phyloP scores from a whole-genome alignment of 2,329 filamentous ascomycete genomes.

The Xylariales sp. region DNA sequence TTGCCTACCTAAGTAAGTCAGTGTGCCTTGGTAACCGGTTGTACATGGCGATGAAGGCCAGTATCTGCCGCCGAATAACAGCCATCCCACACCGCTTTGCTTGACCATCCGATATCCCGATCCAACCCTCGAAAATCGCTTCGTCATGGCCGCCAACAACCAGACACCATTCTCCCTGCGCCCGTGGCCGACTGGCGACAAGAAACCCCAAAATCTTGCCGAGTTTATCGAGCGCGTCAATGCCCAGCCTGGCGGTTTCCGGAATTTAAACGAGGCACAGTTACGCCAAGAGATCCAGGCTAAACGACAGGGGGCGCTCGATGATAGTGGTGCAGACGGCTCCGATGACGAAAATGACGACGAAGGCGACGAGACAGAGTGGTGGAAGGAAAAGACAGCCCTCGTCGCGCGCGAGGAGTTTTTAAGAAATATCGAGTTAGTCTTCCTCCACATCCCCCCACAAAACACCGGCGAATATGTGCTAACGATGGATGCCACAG shows the following conservation, averaged over 20 bases:
- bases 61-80: not conserved
- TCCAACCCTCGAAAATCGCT: not conserved
- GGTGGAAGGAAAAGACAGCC: conserved; percentile 54
- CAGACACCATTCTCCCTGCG: conserved; percentile 67
- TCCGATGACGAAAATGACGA: conserved; percentile 60
- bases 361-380: conserved; percentile 42
- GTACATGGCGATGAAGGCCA: not conserved
- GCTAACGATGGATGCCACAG: conserved; percentile 48
- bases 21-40: not conserved
- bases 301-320: conserved; percentile 54
- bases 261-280: conserved; percentile 78
- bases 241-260: conserved; percentile 82
- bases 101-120: conserved; percentile 1
- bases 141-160: conserved; percentile 41
- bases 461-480: not conserved
- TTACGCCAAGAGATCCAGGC: conserved; percentile 74
- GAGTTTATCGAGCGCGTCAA: conserved; percentile 85
- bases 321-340: conserved; percentile 57
- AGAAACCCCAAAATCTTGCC: conserved; percentile 70
- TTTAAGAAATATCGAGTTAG: conserved; percentile 68
- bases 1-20: not conserved
- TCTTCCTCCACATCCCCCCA: not conserved
- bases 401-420: conserved; percentile 67
- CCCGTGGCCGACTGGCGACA: conserved; percentile 70
- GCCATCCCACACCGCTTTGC: not conserved